A percentile compares a stretch with the other conserved stretches of the same genome.
Conservation (phyloP, 2,329 filamentous ascomycete species). For the Fusarium phyllophilum region DNA sequence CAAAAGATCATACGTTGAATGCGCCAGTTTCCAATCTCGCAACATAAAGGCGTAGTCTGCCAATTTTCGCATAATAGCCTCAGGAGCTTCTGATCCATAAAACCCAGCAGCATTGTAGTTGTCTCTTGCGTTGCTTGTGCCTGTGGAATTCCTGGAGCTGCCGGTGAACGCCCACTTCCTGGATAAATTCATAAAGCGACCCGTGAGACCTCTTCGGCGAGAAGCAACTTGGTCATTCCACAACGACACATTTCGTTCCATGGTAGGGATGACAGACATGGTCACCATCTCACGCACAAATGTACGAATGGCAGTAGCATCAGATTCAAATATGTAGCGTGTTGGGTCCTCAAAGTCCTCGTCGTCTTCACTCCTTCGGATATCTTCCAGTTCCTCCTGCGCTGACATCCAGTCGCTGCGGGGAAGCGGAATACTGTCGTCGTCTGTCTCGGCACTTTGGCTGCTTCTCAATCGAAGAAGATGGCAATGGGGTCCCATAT, state of each 20-base stretch:
- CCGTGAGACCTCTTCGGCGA: slow-evolving; percentile 84
- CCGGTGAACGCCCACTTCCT: slow-evolving; percentile 89
- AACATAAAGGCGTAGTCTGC: slow-evolving; percentile 98
- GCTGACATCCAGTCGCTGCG: slow-evolving; percentile 90
- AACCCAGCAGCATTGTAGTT: slow-evolving; percentile 87
- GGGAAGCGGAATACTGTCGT: slow-evolving; percentile 86
- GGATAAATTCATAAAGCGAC: slow-evolving; percentile 93
- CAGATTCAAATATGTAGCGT: slow-evolving; percentile 89
- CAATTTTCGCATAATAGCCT: slow-evolving; percentile 91
- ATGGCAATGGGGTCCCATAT: slow-evolving; percentile 95
- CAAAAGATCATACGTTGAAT: slow-evolving; percentile 91
- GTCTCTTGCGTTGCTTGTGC: slow-evolving; percentile 61
- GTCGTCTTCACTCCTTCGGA: slow-evolving; percentile 73
- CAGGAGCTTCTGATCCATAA: slow-evolving; percentile 84
- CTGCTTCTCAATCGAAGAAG: slow-evolving; percentile 85
- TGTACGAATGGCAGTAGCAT: slow-evolving; percentile 85
- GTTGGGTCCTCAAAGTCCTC: slow-evolving; percentile 76
- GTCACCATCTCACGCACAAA: slow-evolving; percentile 96
- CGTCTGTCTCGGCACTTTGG: slow-evolving; percentile 87
- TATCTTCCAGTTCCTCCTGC: slow-evolving; percentile 81
- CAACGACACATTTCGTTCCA: slow-evolving; percentile 89
- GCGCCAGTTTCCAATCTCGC: slow-evolving; percentile 91
- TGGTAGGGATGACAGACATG: slow-evolving; percentile 92
- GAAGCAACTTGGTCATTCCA: slow-evolving; percentile 99
- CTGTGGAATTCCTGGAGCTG: slow-evolving; percentile 68